phyloP scores from a whole-genome alignment of 352 stramenopile species.

The Phytophthora idaei region DNA sequence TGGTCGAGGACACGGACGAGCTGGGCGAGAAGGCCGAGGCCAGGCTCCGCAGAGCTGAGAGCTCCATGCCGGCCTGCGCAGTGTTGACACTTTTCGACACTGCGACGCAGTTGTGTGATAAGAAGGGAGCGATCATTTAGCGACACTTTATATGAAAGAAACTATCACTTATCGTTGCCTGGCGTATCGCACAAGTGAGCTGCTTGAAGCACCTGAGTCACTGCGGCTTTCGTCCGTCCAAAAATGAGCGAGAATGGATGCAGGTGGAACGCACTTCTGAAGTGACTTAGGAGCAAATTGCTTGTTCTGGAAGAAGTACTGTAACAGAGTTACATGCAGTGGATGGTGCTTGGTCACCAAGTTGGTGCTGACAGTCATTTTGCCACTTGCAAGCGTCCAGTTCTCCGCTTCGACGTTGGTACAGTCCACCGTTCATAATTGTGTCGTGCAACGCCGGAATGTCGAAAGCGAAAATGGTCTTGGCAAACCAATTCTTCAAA shows the following conservation, averaged over 20 bases:
- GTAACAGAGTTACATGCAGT: too few relatives aligned
- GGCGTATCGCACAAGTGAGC: conserved; percentile 5
- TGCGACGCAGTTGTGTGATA: conserved; percentile 12
- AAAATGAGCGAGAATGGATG: conserved; percentile 8
- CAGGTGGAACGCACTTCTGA: conserved; percentile 4
- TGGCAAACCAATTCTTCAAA: too few relatives aligned
- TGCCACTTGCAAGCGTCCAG: too few relatives aligned
- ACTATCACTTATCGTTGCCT: background rate
- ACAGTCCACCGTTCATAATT: too few relatives aligned
- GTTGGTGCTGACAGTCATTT: too few relatives aligned
- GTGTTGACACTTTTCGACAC: conserved; percentile 27
- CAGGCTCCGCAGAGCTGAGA: conserved; percentile 14
- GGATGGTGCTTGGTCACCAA: too few relatives aligned
- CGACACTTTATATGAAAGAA: background rate
- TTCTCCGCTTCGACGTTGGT: too few relatives aligned
- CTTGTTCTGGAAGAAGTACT: too few relatives aligned
- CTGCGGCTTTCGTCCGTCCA: background rate
- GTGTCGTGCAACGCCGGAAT: too few relatives aligned
- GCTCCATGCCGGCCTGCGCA: conserved; percentile 14
- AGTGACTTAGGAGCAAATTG: background rate
- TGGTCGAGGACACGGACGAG: conserved; percentile 34
- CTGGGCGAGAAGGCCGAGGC: conserved; percentile 19
- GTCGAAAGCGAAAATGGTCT: too few relatives aligned
- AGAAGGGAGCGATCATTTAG: conserved; percentile 4
- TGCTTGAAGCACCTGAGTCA: background rate